Conservation (phyloP, 768 basidiomycete genomes). For the Chalciporus pseudorubinellus region DNA sequence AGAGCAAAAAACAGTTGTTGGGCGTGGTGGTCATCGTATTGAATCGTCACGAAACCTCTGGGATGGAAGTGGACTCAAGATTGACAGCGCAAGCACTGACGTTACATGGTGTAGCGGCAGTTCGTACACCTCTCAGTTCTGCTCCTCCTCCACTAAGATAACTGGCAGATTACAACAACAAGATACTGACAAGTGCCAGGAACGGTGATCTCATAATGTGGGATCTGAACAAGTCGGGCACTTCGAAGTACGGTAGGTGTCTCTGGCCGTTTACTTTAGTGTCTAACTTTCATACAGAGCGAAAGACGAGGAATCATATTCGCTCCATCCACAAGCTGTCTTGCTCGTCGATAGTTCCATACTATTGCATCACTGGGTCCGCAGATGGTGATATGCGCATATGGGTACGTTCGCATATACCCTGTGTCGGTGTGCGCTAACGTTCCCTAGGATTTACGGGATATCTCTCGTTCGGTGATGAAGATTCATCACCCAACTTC, state of each 20-base stretch:
- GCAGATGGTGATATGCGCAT: constrained; percentile 78
- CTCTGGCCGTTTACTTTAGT: constrained; percentile 2
- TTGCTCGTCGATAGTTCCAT: constrained; percentile 62
- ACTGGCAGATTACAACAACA: constrained; percentile 60
- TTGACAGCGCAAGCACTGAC: constrained; percentile 75
- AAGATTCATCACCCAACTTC: constrained; percentile 68
- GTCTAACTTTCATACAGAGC: constrained; percentile 44
- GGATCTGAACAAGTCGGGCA: constrained; percentile 68
- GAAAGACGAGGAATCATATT: constrained; percentile 63
- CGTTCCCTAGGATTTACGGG: constrained; percentile 61
- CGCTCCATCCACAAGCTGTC: constrained; percentile 71
- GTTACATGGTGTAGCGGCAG: constrained; percentile 77
- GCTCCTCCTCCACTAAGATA: not conserved
- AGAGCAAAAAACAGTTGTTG: constrained; percentile 53
- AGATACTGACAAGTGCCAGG: constrained; percentile 75
- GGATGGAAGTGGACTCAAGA: constrained; percentile 75
- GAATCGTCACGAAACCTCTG: constrained; percentile 75
- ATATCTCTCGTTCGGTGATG: constrained; percentile 65
- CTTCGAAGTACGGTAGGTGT: constrained; percentile 65
- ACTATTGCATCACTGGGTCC: constrained; percentile 77
- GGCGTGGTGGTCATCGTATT: constrained; percentile 62
- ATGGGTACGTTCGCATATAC: constrained; percentile 52
- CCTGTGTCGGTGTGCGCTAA: not conserved
- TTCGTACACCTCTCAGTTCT: constrained; percentile 32
- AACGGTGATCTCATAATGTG: constrained; percentile 85